These are phyloP conservation scores for Aspergillus viridinutans DNA, from an alignment of 2,329 filamentous ascomycete species.

Conservation along the genomic window DNA sequence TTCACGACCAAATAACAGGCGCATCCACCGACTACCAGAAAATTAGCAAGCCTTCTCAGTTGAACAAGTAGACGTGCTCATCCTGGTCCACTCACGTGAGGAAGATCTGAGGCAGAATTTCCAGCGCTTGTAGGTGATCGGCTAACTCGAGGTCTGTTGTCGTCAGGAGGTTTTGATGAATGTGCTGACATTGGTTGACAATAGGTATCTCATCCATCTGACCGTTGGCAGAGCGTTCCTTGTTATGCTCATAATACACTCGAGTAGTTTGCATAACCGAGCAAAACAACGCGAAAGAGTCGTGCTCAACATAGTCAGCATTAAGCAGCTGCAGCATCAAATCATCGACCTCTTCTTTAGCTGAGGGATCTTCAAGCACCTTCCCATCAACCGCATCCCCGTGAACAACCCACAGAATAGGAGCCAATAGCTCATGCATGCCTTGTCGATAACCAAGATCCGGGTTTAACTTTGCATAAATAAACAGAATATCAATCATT, in stretches of 20 bases:
- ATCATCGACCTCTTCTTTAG: conserved; percentile 41
- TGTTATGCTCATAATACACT: conserved; percentile 74
- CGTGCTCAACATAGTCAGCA: conserved; percentile 74
- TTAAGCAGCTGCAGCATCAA: conserved; percentile 66
- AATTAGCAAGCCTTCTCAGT: conserved; percentile 8
- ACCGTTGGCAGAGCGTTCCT: conserved; percentile 41
- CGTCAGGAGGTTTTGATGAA: conserved; percentile 76
- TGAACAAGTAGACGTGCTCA: background rate
- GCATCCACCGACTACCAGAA: conserved; percentile 67
- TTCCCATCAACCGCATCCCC: conserved; percentile 67
- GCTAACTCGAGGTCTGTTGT: conserved; percentile 80
- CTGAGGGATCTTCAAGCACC: conserved; percentile 28
- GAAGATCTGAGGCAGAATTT: conserved; percentile 94
- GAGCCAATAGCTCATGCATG: conserved; percentile 94
- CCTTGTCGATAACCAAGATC: conserved; percentile 91
- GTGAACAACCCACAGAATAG: conserved; percentile 78
- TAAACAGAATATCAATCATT: conserved; percentile 83
- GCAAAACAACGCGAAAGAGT: conserved; percentile 81
- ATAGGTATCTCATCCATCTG: conserved; percentile 61
- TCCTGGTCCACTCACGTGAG: conserved; percentile 62
- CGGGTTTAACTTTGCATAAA: conserved; percentile 90
- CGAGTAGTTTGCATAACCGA: conserved; percentile 84
- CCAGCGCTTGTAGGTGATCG: conserved; percentile 72
- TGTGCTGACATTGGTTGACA: conserved; percentile 76
- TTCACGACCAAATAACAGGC: conserved; percentile 86